Conservation (phyloP, 768 basidiomycete species). For the Leccinellum albellum region DNA sequence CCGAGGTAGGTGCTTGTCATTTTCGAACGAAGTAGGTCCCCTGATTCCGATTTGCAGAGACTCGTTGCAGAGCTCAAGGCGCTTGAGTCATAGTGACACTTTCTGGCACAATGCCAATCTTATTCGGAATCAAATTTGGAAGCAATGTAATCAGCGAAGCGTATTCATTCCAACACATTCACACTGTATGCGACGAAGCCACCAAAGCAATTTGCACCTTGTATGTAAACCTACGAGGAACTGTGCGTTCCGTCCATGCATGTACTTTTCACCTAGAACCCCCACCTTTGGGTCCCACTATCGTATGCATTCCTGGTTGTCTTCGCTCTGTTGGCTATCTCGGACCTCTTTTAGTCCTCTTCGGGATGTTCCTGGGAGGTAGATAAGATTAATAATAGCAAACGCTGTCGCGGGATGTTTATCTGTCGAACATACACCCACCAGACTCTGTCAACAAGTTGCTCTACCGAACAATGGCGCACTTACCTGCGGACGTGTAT, state of each 20-base stretch:
- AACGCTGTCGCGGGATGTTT: neutral
- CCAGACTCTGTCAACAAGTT: constrained; percentile 6
- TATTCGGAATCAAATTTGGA: constrained; percentile 15
- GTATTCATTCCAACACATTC: constrained; percentile 22
- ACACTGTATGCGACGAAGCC: constrained; percentile 28
- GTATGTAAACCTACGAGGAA: constrained; percentile 31
- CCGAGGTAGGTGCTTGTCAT: constrained; percentile 43
- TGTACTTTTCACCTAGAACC: constrained; percentile 25
- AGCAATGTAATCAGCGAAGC: constrained; percentile 27
- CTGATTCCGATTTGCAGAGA: constrained; percentile 37
- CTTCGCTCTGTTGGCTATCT: constrained; percentile 26
- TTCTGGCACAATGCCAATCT: constrained; percentile 1
- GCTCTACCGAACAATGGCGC: constrained; percentile 25
- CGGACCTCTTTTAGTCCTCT: constrained; percentile 3
- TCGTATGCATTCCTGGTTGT: constrained; percentile 23
- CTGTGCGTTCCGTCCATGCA: constrained; percentile 13
- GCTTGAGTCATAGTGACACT: constrained; percentile 35
- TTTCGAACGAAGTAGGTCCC: neutral
- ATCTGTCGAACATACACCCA: constrained; percentile 20
- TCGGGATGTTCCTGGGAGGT: constrained; percentile 1
- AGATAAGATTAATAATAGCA: constrained; percentile 10
- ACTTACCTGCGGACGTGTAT: constrained; percentile 30
- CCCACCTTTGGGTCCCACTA: constrained; percentile 10
- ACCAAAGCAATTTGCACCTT: constrained; percentile 21
- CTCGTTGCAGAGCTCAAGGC: constrained; percentile 62